Base-by-base conservation (phyloP, 2,329 filamentous ascomycete genomes). In the Colletotrichum graminicola region DNA sequence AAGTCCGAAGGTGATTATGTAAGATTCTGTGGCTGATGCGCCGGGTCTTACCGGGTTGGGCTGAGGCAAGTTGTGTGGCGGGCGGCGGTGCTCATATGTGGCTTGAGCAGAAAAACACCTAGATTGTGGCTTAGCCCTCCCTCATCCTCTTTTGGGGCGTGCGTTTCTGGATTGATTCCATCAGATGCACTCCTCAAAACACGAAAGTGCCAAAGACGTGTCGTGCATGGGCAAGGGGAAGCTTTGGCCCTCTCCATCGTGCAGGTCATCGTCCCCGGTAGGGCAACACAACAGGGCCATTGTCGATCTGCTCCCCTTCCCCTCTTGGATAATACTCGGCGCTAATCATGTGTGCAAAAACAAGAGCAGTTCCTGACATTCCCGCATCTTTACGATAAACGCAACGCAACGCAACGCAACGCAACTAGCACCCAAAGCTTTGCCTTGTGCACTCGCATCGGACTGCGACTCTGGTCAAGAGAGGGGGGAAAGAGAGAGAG, bases 181-280 rank as follows among this genome's bases (percentile, higher is more conserved):
- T 47, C 45, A 45, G 45, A 12, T 62, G 45, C 60, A 62, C 60
- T 23, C 34, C 11, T n/a, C n/a, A 62, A 62, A n/a, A 51, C 41
- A 23, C 8, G 14, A 8, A 12, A 32, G 11, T n/a, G 29, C 60
- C 32, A 29, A 29, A 41, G 21, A n/a, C 34, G 34, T 54, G 21
- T n/a, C 34, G 34, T 54, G 61, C 49, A 63, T 32, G 61, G 36
- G 49, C 36, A 63, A 54, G 61, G 61, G 18, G 18, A 21, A 63
- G 61, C 47, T 63, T 47, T 51, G 47, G 34, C 47, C 47, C 60
- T 34, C 45, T 29, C 14, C 60, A 52, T 34, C 34, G 47, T 62
- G 60, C 60, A 52, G 47, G 49, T 34, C 49, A 55, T 32, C 49
- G n/a, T 47, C 4, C 4, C 21, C 7, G 43, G 43, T 62, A 62